phyloP scores from a whole-genome alignment of 352 stramenopile species.

The Phytophthora lateralis region DNA sequence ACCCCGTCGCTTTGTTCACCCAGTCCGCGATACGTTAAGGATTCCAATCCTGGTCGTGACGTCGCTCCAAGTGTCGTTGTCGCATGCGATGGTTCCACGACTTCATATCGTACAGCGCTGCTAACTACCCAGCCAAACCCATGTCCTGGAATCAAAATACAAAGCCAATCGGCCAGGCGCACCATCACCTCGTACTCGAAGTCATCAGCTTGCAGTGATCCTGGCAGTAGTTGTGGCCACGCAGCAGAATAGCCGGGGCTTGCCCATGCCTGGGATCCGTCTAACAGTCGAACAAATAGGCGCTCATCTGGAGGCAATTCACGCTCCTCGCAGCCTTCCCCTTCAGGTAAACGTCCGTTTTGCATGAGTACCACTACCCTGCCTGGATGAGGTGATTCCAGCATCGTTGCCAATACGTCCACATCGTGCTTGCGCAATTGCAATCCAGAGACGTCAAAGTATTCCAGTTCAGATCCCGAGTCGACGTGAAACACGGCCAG shows the following conservation, averaged over 20 bases:
- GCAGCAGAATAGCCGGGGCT: conserved; percentile 7
- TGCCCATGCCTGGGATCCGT: conserved; percentile 29
- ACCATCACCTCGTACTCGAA: conserved; percentile 46
- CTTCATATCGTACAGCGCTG: conserved; percentile 20
- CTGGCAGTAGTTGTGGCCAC: conserved; percentile 22
- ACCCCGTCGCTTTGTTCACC: conserved; percentile 17
- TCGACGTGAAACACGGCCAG: conserved; percentile 50
- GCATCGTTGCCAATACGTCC: conserved; percentile 13
- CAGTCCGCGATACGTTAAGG: conserved; percentile 31
- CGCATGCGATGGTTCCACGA: conserved; percentile 4
- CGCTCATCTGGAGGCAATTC: conserved; percentile 24
- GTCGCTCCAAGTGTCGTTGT: neutral
- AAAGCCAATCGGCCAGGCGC: conserved; percentile 27
- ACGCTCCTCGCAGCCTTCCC: conserved; percentile 32
- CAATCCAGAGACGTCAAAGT: conserved; percentile 37
- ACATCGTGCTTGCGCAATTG: conserved; percentile 15
- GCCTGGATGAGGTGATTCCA: conserved; percentile 29
- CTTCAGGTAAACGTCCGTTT: conserved; percentile 20
- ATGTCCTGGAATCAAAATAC: conserved; percentile 42
- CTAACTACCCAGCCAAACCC: conserved; percentile 41
- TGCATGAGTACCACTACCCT: conserved; percentile 24
- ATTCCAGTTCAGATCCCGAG: conserved; percentile 29
- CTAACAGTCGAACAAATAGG: conserved; percentile 25
- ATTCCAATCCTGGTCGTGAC: conserved; percentile 13
- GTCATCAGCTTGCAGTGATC: neutral